Conservation (phyloP, 345 rosid species). For the Pistacia vera region DNA sequence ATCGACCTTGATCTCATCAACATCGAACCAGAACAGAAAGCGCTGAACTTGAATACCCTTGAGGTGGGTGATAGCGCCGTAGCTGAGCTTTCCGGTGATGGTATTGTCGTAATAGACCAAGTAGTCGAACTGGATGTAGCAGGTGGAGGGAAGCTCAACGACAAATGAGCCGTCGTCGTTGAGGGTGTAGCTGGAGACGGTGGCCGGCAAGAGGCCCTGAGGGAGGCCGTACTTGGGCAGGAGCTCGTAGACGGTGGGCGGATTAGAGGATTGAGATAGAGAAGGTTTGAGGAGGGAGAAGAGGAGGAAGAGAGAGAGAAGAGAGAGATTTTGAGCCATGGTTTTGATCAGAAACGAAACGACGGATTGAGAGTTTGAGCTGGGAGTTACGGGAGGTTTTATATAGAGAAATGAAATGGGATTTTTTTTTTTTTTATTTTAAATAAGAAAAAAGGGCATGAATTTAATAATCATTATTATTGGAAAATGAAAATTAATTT, state of each 20-base stretch:
- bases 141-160: conserved; percentile 52
- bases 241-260: conserved; percentile 67
- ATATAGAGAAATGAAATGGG: too few species aligned
- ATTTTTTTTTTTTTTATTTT: too few species aligned
- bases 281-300: conserved; percentile 21
- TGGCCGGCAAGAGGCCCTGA: conserved; percentile 65
- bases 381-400: too few species aligned
- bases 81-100: conserved; percentile 66
- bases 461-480: too few species aligned
- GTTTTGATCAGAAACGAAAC: neutral
- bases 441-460: too few species aligned
- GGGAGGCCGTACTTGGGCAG: conserved; percentile 95
- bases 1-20: conserved; percentile 86
- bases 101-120: conserved; percentile 73
- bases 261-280: conserved; percentile 22
- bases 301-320: conserved; percentile 27
- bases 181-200: conserved; percentile 62
- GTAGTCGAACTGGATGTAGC: conserved; percentile 79
- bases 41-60: conserved; percentile 83
- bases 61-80: conserved; percentile 72
- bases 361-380: too few species aligned
- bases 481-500: too few species aligned
- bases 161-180: conserved; percentile 66
- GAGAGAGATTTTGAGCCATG: conserved; percentile 4
- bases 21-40: conserved; percentile 79